phyloP scores from a whole-genome alignment of 2,329 filamentous ascomycete species.

The Bipolaris cookei region DNA sequence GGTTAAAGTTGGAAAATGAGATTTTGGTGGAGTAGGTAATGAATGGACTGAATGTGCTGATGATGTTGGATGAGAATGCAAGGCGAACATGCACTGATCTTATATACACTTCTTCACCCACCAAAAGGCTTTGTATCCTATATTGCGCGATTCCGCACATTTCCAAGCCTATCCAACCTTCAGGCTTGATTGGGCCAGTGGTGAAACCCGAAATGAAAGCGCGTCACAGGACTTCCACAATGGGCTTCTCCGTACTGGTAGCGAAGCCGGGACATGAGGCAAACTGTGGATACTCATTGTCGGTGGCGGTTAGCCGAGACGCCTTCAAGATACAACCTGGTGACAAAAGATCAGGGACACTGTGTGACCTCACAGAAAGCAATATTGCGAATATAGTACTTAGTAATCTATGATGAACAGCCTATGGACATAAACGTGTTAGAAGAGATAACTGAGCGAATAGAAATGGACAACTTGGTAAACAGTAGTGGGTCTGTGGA shows the following conservation, averaged over 20 bases:
- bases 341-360: conserved; percentile 28
- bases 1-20: conserved; percentile 5
- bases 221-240: conserved; percentile 24
- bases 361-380: conserved; percentile 22
- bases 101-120: conserved; percentile 29
- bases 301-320: conserved; percentile 27
- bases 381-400: conserved; percentile 35
- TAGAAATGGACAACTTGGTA: conserved; percentile 6
- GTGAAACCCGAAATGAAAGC: conserved; percentile 36
- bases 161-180: conserved; percentile 21
- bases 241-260: conserved; percentile 25
- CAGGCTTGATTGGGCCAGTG: conserved; percentile 31
- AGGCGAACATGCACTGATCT: conserved; percentile 13
- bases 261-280: conserved; percentile 28
- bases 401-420: conserved; percentile 21
- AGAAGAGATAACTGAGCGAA: conserved; percentile 10
- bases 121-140: conserved; percentile 18
- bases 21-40: conserved; percentile 11
- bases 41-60: conserved; percentile 7
- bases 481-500: conserved; percentile 3
- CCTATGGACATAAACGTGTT: conserved; percentile 9
- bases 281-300: conserved; percentile 27
- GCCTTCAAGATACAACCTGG: conserved; percentile 22
- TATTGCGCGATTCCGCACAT: conserved; percentile 31
- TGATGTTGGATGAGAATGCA: conserved; percentile 15